Evolutionary conservation across 73 alveolate genomes (phyloP).

Genomic region (Stentor roeselii): DNA sequence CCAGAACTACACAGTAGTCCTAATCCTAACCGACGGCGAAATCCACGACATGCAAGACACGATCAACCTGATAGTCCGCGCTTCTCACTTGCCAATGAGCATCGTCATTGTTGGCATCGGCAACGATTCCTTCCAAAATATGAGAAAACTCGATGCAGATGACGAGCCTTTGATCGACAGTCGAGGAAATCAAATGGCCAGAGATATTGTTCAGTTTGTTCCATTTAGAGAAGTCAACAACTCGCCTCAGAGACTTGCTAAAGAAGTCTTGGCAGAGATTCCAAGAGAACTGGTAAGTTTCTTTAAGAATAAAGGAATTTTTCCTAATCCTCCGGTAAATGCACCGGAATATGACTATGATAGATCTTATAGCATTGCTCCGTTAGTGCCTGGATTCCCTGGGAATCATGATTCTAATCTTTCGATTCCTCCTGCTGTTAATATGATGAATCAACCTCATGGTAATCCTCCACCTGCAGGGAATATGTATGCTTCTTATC

Average conservation of each 20-base stretch:
- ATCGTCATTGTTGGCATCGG: constrained; percentile 82
- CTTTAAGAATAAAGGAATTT: constrained; percentile 34
- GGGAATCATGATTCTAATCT: no score
- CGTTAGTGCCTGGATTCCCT: no score
- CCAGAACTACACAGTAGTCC: constrained; percentile 58
- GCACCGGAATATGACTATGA: constrained; percentile 20
- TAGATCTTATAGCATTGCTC: constrained; percentile 6
- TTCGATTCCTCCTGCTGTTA: no score
- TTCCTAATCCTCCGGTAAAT: constrained; percentile 31
- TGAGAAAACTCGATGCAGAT: constrained; percentile 75
- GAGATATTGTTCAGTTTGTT: constrained; percentile 84
- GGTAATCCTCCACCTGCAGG: no score
- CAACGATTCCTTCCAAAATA: constrained; percentile 52
- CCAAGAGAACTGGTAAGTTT: constrained; percentile 52
- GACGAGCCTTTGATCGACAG: constrained; percentile 53
- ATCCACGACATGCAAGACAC: constrained; percentile 73
- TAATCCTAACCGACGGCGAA: constrained; percentile 72
- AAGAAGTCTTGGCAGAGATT: constrained; percentile 60
- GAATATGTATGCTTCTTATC: no score
- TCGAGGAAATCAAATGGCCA: constrained; percentile 52
- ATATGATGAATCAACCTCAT: no score
- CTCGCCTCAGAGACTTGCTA: constrained; percentile 47
- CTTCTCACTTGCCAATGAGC: constrained; percentile 62
- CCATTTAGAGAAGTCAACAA: constrained; percentile 40
- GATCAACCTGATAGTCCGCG: constrained; percentile 66